Conservation (phyloP, 768 basidiomycete genomes). For the Collybia mongolica region DNA sequence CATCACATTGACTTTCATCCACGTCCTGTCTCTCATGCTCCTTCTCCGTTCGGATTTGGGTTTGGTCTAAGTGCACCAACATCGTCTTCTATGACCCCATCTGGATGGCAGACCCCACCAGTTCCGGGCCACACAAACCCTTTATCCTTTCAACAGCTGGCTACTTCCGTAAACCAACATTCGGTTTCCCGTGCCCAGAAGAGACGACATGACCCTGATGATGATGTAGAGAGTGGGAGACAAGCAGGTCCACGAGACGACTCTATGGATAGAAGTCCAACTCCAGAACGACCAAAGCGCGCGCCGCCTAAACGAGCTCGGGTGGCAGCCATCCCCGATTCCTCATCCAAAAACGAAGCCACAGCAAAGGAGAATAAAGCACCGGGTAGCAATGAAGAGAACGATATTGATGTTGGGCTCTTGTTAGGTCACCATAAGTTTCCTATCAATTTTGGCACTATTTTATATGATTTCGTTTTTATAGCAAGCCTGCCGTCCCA, state of each 20-base stretch:
- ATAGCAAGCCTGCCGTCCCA: conserved; percentile 80
- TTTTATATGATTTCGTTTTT: conserved; percentile 15
- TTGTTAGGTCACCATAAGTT: conserved; percentile 61
- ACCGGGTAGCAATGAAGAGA: conserved; percentile 36
- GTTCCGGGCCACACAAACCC: conserved; percentile 49
- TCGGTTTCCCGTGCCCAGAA: conserved; percentile 49
- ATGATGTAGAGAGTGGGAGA: conserved; percentile 47
- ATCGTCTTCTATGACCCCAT: conserved; percentile 38
- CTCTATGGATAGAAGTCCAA: conserved; percentile 84
- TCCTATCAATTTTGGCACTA: conserved; percentile 2
- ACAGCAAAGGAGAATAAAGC: conserved; percentile 49
- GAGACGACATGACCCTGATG: conserved; percentile 66
- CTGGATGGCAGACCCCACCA: conserved; percentile 46
- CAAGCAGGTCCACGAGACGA: conserved; percentile 48
- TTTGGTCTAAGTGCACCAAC: conserved; percentile 56
- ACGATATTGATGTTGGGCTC: conserved; percentile 78
- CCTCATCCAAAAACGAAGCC: conserved; percentile 38
- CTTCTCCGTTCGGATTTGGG: conserved; percentile 71
- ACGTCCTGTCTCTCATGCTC: conserved; percentile 54
- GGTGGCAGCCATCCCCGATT: conserved; percentile 31
- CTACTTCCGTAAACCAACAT: conserved; percentile 47
- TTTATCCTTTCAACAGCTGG: conserved; percentile 53
- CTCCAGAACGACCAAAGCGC: conserved; percentile 75
- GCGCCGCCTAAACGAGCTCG: conserved; percentile 67
- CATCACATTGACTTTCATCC: conserved; percentile 65